Evolutionary conservation across 768 basidiomycete genomes (phyloP).

Genomic region (Tulasnella sp.): DNA sequence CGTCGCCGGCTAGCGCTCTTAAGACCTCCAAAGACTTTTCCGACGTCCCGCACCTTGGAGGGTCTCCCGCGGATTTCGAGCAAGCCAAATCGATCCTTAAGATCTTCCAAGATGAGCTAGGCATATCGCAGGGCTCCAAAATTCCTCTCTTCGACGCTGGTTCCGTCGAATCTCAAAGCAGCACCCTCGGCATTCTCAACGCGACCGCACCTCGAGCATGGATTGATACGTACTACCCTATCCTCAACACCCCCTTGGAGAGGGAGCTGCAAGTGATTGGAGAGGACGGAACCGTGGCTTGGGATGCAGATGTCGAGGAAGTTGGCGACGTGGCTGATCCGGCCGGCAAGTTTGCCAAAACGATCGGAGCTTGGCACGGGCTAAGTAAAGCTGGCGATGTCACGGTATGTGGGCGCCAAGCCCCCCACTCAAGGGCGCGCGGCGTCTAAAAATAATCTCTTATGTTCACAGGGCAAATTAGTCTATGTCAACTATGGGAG

Average conservation of each 20-base stretch:
- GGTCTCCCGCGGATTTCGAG: conserved; percentile 60
- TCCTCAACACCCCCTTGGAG: conserved; percentile 77
- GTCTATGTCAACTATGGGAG: conserved; percentile 83
- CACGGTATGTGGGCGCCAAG: conserved; percentile 39
- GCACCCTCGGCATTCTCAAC: conserved; percentile 59
- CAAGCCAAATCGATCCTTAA: conserved; percentile 69
- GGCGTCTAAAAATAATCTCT: neutral
- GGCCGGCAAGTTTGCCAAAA: conserved; percentile 65
- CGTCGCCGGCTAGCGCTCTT: conserved; percentile 60
- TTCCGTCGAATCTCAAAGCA: conserved; percentile 62
- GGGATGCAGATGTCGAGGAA: conserved; percentile 76
- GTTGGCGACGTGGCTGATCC: conserved; percentile 73
- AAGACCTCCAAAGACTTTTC: conserved; percentile 62
- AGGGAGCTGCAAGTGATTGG: conserved; percentile 68
- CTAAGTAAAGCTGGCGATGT: conserved; percentile 77
- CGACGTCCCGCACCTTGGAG: conserved; percentile 73
- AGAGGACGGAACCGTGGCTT: conserved; percentile 56
- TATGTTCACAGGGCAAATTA: conserved; percentile 52
- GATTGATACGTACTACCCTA: conserved; percentile 88
- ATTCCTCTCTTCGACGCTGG: conserved; percentile 75
- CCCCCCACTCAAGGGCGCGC: neutral
- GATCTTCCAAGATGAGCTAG: conserved; percentile 68
- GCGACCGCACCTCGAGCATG: conserved; percentile 61
- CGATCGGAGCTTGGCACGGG: conserved; percentile 86
- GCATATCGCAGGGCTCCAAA: conserved; percentile 42